These are phyloP conservation scores for Metarhizium rileyi DNA, from an alignment of 2,329 filamentous ascomycete genomes.

Conservation along the genomic window DNA sequence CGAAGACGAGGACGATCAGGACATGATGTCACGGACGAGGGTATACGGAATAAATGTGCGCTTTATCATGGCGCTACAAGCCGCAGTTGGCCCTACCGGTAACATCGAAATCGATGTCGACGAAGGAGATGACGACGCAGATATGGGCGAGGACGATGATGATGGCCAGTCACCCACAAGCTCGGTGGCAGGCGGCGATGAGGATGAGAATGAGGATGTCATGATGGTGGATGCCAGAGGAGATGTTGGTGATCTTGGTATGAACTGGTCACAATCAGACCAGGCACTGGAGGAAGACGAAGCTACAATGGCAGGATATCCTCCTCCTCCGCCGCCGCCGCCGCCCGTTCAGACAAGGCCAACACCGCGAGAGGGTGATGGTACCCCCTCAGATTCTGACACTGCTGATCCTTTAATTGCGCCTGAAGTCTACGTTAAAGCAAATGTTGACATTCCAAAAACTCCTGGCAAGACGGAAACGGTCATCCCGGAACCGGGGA, in stretches of 20 bases:
- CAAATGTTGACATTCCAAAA: constrained; percentile 65
- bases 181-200: constrained; percentile 29
- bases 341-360: constrained; percentile 46
- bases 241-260: constrained; percentile 34
- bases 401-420: constrained; percentile 55
- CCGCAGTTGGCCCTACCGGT: constrained; percentile 18
- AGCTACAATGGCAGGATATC: constrained; percentile 67
- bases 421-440: constrained; percentile 50
- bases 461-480: constrained; percentile 55
- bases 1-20: constrained; percentile 38
- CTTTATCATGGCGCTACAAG: constrained; percentile 28
- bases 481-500: constrained; percentile 52
- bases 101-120: constrained; percentile 20
- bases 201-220: constrained; percentile 45
- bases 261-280: constrained; percentile 46
- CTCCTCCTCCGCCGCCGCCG: constrained; percentile 53
- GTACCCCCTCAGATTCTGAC: constrained; percentile 64
- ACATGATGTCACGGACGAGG: constrained; percentile 26
- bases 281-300: constrained; percentile 67
- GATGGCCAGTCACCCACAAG: constrained; percentile 24
- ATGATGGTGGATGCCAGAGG: constrained; percentile 46
- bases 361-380: constrained; percentile 43
- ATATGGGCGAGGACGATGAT: constrained; percentile 32
- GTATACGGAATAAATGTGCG: constrained; percentile 25
- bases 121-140: constrained; percentile 25